These are phyloP conservation scores for Trichophyton rubrum DNA, from an alignment of 2,329 filamentous ascomycete genomes.

Conservation along the genomic window DNA sequence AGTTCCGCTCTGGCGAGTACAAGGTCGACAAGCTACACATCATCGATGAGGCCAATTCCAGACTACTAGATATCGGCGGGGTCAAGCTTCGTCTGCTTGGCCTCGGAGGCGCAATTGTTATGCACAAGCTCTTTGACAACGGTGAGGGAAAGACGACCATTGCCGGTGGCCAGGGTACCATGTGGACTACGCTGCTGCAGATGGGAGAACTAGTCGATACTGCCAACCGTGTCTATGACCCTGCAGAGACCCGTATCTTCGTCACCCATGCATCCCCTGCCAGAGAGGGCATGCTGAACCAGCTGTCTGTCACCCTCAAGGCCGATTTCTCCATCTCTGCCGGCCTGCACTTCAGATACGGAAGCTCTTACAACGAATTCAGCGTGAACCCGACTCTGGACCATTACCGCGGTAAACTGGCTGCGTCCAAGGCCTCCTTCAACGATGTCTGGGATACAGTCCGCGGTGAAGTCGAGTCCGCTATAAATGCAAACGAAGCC, in stretches of 20 bases:
- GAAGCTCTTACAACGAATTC: conserved; percentile 99
- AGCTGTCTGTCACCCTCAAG: conserved; percentile 93
- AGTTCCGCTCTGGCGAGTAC: conserved; percentile 94
- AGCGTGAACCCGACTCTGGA: conserved; percentile 96
- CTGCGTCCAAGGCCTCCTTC: conserved; percentile 95
- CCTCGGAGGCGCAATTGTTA: conserved; percentile 89
- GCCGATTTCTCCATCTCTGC: conserved; percentile 97
- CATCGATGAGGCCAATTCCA: conserved; percentile 93
- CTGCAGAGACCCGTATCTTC: conserved; percentile 91
- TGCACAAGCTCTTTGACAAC: conserved; percentile 99
- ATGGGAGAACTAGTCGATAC: conserved; percentile 98
- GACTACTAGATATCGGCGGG: conserved; percentile 85
- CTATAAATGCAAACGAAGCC: conserved; percentile 82
- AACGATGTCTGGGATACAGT: conserved; percentile 99
- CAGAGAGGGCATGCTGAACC: conserved; percentile 90
- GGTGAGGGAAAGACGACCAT: conserved; percentile 96
- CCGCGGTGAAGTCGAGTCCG: conserved; percentile 87
- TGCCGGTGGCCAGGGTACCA: conserved; percentile 92
- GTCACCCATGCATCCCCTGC: conserved; percentile 95
- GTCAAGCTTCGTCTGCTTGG: conserved; percentile 91
- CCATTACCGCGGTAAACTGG: conserved; percentile 96
- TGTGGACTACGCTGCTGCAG: conserved; percentile 97
- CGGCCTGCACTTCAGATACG: conserved; percentile 94
- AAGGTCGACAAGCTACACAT: conserved; percentile 96
- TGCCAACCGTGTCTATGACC: conserved; percentile 94